phyloP scores from a whole-genome alignment of 2,329 filamentous ascomycete genomes.

The Hymenoscyphus salicellus region DNA sequence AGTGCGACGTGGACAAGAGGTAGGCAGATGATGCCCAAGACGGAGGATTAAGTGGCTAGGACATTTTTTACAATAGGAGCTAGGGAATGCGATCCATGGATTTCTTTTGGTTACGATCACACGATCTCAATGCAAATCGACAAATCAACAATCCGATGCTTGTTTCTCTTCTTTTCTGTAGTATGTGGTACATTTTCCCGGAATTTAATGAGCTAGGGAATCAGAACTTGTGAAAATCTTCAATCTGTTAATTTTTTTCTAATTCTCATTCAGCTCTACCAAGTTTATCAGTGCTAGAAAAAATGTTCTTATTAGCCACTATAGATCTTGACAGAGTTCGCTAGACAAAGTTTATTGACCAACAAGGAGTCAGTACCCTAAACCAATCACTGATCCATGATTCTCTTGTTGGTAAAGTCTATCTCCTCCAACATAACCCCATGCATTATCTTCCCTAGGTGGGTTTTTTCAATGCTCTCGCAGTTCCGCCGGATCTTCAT shows the following conservation, averaged over 20 bases:
- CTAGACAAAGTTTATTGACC: background rate
- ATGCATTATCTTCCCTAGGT: constrained; percentile 42
- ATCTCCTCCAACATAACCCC: constrained; percentile 33
- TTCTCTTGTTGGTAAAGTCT: constrained; percentile 7
- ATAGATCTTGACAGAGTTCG: background rate
- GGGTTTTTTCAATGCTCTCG: constrained; percentile 42
- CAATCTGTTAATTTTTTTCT: background rate
- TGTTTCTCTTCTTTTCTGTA: background rate
- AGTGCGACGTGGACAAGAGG: no score
- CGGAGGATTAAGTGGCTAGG: no score
- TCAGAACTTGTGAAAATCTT: background rate
- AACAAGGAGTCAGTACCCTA: background rate
- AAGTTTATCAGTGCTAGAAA: background rate
- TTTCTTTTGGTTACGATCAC: no score
- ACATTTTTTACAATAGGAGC: no score
- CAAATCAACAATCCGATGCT: background rate
- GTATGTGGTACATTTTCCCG: background rate
- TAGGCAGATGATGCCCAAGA: no score
- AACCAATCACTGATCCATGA: background rate
- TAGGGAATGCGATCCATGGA: no score
- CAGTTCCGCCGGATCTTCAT: constrained; percentile 36
- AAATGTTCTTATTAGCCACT: background rate
- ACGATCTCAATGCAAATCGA: background rate
- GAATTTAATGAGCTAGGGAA: background rate
- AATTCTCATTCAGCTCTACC: background rate